Evolutionary conservation across 768 basidiomycete species (phyloP).

Genomic region (Scleroderma citrinum): DNA sequence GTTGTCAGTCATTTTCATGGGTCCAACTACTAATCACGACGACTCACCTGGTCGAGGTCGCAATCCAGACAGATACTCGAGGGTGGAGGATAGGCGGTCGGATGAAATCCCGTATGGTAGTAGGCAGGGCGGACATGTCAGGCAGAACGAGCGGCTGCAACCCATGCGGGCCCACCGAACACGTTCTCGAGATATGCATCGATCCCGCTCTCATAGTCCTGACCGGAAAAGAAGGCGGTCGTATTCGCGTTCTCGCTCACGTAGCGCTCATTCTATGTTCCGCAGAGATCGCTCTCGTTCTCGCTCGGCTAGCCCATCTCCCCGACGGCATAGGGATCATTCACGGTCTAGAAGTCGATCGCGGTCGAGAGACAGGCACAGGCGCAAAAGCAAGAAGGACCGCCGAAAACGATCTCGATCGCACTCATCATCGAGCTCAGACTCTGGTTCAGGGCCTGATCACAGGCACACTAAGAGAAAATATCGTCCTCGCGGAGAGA

Average conservation of each 20-base stretch:
- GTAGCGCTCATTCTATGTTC: slow-evolving; percentile 11
- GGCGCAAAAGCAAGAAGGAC: slow-evolving; percentile 19
- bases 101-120: too few species aligned
- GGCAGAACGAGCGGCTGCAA: slow-evolving; percentile 19
- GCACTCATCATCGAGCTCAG: slow-evolving; percentile 35
- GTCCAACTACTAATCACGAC: background rate
- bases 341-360: slow-evolving; percentile 31
- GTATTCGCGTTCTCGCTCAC: slow-evolving; percentile 19
- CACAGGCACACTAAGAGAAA: slow-evolving; percentile 41
- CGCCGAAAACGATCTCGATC: slow-evolving; percentile 31
- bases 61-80: background rate
- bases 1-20: background rate
- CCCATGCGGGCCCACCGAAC: slow-evolving; percentile 5
- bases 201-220: slow-evolving; percentile 2
- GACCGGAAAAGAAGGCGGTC: background rate
- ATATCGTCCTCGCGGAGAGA: slow-evolving; percentile 39
- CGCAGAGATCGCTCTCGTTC: slow-evolving; percentile 15
- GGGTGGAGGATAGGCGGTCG: background rate
- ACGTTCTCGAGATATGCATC: slow-evolving; percentile 4
- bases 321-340: slow-evolving; percentile 10
- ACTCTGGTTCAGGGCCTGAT: slow-evolving; percentile 28
- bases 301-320: slow-evolving; percentile 17
- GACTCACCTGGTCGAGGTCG: background rate
- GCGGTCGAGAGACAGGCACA: slow-evolving; percentile 25
- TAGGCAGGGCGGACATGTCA: background rate